Evolutionary conservation across 176 grass and related monocot genomes (phyloP), one percentile per base, ranked within the genome.

Genomic region (Thalia dealbata): DNA sequence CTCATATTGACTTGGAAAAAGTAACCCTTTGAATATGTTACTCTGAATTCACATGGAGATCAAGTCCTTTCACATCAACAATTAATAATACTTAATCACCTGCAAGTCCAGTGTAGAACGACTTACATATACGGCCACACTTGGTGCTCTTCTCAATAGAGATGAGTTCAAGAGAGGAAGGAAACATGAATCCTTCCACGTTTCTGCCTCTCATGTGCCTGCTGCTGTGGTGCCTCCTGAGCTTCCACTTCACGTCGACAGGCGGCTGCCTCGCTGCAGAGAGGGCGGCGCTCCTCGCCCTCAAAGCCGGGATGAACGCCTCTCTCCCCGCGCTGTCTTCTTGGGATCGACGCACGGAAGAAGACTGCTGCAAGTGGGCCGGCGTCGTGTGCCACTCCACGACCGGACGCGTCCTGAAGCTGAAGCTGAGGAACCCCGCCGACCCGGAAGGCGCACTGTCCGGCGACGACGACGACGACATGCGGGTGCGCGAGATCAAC

Each of bases 401-500:
- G n/a, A 58, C 64, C 28, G 14, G 29, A 7, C 29, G 28, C 15
- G 63, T 66, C 3, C 0, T 67, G 12, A 38, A 67, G 64, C 64
- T 67, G 11, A 3, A 67, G 28, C 64, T 67, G 16, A 28, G 64
- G 13, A 35, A 67, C 25, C 64, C 27, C 29, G 19, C n/a, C 7
- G 19, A 16, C 5, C 54, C 32, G 32, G 32, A 38, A 38, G 32
- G 32, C 32, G 4, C 1, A 38, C 4, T 38, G 4, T 38, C 32
- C 32, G 32, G 32, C 32, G 32, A n/a, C n/a, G n/a, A n/a, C n/a
- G n/a, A 19, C 14, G 15, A 55, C 19, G 4, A 58, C 54, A 0
- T 16, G 54, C 19, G n/a, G 54, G 54, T 58, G 16, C 54, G 7
- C 54, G 45, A 85, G 75, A 70, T 83, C 30, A 83, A 56, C 29